These are phyloP conservation scores for Pseudogymnoascus sp. DNA, from an alignment of 2,329 filamentous ascomycete species.

Conservation along the genomic window DNA sequence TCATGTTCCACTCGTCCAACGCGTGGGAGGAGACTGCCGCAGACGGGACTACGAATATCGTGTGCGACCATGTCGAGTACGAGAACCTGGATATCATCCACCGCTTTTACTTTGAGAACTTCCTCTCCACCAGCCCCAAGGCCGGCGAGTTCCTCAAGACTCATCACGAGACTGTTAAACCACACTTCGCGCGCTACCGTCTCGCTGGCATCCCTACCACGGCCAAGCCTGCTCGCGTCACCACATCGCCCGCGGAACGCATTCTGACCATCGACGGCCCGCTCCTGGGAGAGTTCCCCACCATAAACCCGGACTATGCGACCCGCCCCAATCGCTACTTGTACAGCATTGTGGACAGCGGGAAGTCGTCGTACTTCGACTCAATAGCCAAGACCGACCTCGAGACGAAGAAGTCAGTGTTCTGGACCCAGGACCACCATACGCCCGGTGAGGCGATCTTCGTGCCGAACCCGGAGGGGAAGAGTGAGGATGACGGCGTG, in stretches of 20 bases:
- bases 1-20: conserved; percentile 76
- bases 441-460: conserved; percentile 67
- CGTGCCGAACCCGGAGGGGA: conserved; percentile 43
- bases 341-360: conserved; percentile 50
- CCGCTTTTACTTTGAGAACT: conserved; percentile 61
- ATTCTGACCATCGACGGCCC: conserved; percentile 43
- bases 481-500: conserved; percentile 56
- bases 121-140: conserved; percentile 49
- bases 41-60: conserved; percentile 43
- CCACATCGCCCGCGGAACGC: conserved; percentile 25
- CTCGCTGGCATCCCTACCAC: conserved; percentile 18
- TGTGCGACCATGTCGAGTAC: conserved; percentile 60
- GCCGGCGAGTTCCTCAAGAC: conserved; percentile 41
- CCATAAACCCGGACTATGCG: conserved; percentile 52
- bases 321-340: conserved; percentile 50
- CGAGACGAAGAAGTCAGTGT: conserved; percentile 40
- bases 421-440: conserved; percentile 54
- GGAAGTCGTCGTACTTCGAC: conserved; percentile 55
- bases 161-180: conserved; percentile 38
- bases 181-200: conserved; percentile 17
- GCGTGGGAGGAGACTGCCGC: conserved; percentile 56
- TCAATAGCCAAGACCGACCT: conserved; percentile 60
- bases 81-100: conserved; percentile 58
- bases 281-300: conserved; percentile 56
- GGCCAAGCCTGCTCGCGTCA: background rate